Base-by-base conservation (phyloP, 2,329 filamentous ascomycete species). In the Lecanosticta acicola region DNA sequence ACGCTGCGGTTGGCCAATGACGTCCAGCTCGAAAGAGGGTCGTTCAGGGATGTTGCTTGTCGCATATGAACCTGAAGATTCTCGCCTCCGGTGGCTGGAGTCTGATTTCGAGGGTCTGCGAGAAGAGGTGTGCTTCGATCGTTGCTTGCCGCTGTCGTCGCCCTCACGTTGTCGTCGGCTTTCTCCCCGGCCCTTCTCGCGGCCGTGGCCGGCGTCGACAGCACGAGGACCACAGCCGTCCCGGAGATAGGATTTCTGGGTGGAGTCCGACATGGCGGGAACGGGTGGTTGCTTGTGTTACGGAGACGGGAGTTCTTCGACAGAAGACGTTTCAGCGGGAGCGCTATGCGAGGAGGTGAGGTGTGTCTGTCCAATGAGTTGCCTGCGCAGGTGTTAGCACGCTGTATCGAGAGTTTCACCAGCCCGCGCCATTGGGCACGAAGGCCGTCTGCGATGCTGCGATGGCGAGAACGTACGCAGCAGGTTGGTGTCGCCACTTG, bases 1-100 rank as follows among this genome's bases (percentile, higher is more conserved):
- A 35, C 47, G 36, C 10, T 48, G 47, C 20, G 62, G 62, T 44
- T 63, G 62, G 9, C 54, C 57, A 20, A 63, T 63, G 46, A 64
- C 48, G 43, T 64, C 59, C 29, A 64, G 53, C 39, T 61, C 58
- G 46, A 62, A 63, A 3, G 41, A 48, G 7, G 59, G 60, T 38
- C 49, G 53, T 19, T 59, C 51, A 4, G 48, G 20, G 44, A 46
- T 29, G 39, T 24, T 41, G 37, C 41, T 42, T 18, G 32, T 18
- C 19, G 41, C 47, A 17, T 48, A 42, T 4, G 44, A 43, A 21
- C 35, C 34, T 33, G 40, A 46, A 2, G 59, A 58, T 10, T 52
- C 48, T 36, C 57, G 58, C 33, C 53, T 49, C 34, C 57, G 50
- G 42, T 57, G 56, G 42, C 50, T 51, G 14, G 55, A 49, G 14